These are phyloP conservation scores for Lasiodiplodia hormozganensis DNA, from an alignment of 2,329 filamentous ascomycete genomes.

Conservation along the genomic window DNA sequence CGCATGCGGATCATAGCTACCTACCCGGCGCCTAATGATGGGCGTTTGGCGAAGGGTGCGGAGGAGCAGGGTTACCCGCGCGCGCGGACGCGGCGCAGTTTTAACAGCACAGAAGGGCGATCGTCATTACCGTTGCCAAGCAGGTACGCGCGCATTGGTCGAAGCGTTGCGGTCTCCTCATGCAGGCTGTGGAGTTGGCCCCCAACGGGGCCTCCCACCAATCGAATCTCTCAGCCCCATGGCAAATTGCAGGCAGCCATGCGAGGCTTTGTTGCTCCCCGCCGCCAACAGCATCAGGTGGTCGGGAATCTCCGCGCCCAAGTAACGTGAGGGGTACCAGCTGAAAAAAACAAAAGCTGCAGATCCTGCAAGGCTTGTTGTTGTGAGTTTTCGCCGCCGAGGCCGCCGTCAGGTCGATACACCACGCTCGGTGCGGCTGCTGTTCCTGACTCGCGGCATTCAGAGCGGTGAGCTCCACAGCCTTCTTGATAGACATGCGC, in stretches of 20 bases:
- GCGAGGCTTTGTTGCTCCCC: too few relatives aligned
- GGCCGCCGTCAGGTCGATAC: background rate
- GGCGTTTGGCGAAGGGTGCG: background rate
- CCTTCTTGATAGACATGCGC: background rate
- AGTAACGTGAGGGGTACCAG: too few relatives aligned
- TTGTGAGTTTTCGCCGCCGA: background rate
- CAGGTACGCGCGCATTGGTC: background rate
- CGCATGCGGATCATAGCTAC: background rate
- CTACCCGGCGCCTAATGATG: too few relatives aligned
- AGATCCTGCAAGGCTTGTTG: background rate
- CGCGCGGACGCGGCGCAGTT: background rate
- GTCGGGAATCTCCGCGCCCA: background rate
- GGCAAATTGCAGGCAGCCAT: background rate
- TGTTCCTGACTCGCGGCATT: background rate
- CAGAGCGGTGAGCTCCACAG: background rate
- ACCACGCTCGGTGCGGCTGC: background rate
- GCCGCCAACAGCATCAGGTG: too few relatives aligned
- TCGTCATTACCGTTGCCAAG: background rate
- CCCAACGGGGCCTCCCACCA: background rate
- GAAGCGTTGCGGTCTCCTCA: background rate
- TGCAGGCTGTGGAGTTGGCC: background rate
- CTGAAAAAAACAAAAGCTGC: background rate
- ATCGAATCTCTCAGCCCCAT: background rate
- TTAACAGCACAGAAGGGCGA: background rate
- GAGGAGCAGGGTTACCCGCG: background rate